Base-by-base conservation (phyloP, 768 basidiomycete species). In the Amanita pallidorosea region DNA sequence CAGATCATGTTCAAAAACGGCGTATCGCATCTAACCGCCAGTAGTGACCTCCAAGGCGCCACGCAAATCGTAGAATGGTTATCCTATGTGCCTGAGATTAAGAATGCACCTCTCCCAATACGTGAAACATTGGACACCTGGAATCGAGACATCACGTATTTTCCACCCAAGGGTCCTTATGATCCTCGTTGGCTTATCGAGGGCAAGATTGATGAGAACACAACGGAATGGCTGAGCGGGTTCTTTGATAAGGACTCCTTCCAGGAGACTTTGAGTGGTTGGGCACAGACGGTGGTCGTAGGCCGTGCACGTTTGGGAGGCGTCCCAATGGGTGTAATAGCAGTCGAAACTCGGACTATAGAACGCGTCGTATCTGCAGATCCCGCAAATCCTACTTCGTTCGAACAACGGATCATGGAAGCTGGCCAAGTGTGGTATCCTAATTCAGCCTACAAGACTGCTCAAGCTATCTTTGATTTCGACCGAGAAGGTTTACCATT, bases 1-100 rank as follows among this genome's bases (percentile, higher is more conserved):
- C 96, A 99, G 63, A 98, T 99, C 74, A 98, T 99, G 96, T 88
- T 92, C 81, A 97, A 97, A 81, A 99, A 99, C 63, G 96, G 96
- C 68, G 89, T 98, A 50, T 96, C 95, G 4, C 96, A 99, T 65
- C 72, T 98, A 53, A 94, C 91, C 3, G 94, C 96, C 31, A 80
- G 80, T 59, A 97, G 92, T 63, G 96, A 99, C 64, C 72, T 99
- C 31, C 90, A 98, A 66, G 96, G 96, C 53, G 92, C 94, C 13
- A 83, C 85, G 22, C 87, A 93, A 53, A 97, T 98, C 57, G 71
- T 97, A 41, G 80, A 92, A 57, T 99, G 96, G 92, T 64, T 99
- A 53, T 88, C 93, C 7, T 99, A 92, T 65, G 77, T 98, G 2
- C 95, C 96, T 8, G 87, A 86, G 60, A 70, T 72, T 58, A 91